phyloP scores from a whole-genome alignment of 306 rosid genomes.

The Neltuma alba region DNA sequence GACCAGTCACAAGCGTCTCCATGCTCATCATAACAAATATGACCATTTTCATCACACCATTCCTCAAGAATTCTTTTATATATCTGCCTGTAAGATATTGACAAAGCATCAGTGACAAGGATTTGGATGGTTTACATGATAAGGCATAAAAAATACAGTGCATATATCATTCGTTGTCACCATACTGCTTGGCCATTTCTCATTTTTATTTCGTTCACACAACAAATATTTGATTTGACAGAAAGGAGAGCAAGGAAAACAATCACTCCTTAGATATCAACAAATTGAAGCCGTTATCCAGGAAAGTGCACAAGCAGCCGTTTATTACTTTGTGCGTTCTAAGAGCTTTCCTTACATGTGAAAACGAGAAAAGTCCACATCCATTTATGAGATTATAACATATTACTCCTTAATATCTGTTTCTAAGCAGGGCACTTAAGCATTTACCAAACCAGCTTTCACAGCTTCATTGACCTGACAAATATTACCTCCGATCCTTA shows the following conservation, averaged over 20 bases:
- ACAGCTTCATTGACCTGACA: neutral
- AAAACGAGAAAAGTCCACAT: neutral
- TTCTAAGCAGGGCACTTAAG: neutral
- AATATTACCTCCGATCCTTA: no score
- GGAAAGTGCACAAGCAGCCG: neutral
- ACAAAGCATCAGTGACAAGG: slow-evolving; percentile 39
- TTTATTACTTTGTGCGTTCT: neutral
- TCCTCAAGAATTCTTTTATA: slow-evolving; percentile 53
- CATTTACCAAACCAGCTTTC: neutral
- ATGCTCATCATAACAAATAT: slow-evolving; percentile 62
- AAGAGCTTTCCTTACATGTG: neutral
- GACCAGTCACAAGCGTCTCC: slow-evolving; percentile 78
- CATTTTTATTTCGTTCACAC: neutral
- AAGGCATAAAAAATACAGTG: slow-evolving; percentile 23
- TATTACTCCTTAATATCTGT: neutral
- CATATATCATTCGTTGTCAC: neutral
- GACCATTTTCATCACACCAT: slow-evolving; percentile 48
- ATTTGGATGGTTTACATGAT: slow-evolving; percentile 17
- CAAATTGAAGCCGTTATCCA: neutral
- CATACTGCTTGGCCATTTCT: slow-evolving; percentile 11
- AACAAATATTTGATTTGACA: slow-evolving; percentile 4
- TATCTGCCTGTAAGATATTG: slow-evolving; percentile 54
- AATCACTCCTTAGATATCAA: neutral
- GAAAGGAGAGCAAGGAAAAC: neutral
- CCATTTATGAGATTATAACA: neutral